Evolutionary conservation across 345 rosid species (phyloP).

Genomic region (Citrus unshiu): DNA sequence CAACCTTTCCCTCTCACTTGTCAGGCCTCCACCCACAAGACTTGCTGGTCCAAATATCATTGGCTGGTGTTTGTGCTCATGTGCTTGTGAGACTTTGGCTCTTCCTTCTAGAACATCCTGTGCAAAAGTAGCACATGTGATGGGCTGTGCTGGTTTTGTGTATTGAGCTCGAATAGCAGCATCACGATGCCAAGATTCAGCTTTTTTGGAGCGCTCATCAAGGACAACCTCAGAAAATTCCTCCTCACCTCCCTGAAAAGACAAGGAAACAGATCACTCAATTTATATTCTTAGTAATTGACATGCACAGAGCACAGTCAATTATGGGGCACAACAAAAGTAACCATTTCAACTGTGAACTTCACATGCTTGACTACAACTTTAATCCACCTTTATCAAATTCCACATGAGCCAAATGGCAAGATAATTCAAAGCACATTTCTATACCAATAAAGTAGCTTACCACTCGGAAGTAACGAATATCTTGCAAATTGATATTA

Average conservation of each 20-base stretch:
- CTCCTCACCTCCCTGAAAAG: constrained; percentile 58
- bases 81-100: constrained; percentile 67
- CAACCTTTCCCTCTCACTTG: constrained; percentile 81
- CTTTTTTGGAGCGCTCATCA: constrained; percentile 70
- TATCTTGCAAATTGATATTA: neutral
- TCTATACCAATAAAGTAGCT: neutral
- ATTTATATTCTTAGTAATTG: neutral
- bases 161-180: constrained; percentile 61
- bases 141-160: constrained; percentile 73
- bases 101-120: constrained; percentile 97
- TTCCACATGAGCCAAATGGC: neutral
- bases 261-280: neutral
- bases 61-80: constrained; percentile 94
- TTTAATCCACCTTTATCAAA: neutral
- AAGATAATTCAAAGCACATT: neutral
- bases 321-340: neutral
- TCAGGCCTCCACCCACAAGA: constrained; percentile 53
- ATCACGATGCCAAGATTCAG: constrained; percentile 88
- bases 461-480: neutral
- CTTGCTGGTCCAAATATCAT: constrained; percentile 93
- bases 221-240: constrained; percentile 69
- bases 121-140: constrained; percentile 95
- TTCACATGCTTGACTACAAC: neutral
- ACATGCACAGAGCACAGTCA: neutral
- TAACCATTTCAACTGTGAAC: neutral